A percentile compares a stretch with the other conserved stretches of the same genome.
Evolutionary conservation across 306 rosid genomes (phyloP).

Genomic region (Canavalia ensiformis): DNA sequence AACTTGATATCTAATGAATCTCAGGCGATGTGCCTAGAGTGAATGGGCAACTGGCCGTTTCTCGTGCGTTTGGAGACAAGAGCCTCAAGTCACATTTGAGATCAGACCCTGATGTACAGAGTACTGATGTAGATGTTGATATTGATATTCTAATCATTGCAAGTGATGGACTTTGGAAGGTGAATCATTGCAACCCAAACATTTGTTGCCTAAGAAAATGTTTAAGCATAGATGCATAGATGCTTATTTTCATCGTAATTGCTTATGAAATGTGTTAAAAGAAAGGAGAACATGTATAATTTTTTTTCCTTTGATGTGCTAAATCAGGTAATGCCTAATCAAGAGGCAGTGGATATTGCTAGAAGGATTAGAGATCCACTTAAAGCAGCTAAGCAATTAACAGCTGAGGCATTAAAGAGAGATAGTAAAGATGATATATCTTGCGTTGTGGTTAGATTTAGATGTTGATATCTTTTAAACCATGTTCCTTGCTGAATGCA

Average conservation of each 20-base stretch:
- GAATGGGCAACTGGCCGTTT: constrained; percentile 82
- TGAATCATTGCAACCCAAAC: constrained; percentile 30
- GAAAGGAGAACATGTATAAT: background rate
- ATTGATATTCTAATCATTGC: constrained; percentile 68
- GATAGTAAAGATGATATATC: constrained; percentile 83
- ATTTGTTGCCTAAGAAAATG: background rate
- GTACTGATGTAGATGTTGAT: constrained; percentile 45
- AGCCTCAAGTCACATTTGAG: constrained; percentile 81
- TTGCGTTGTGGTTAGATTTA: constrained; percentile 75
- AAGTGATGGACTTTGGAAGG: constrained; percentile 92
- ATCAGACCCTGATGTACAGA: constrained; percentile 67
- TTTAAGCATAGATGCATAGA: background rate
- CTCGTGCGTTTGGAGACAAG: constrained; percentile 88
- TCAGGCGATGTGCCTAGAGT: constrained; percentile 84
- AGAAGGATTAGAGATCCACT: constrained; percentile 64
- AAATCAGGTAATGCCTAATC: constrained; percentile 75
- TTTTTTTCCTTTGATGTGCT: constrained; percentile 38
- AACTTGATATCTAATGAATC: background rate
- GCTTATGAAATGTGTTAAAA: background rate
- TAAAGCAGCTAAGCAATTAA: constrained; percentile 79
- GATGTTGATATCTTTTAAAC: constrained; percentile 46
- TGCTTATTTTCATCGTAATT: background rate
- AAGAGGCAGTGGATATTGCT: constrained; percentile 83
- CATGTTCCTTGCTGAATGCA: constrained; percentile 36
- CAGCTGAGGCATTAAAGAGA: constrained; percentile 72